phyloP scores from a whole-genome alignment of 1,139 yeast genomes.

The Nadsonia commutata region DNA sequence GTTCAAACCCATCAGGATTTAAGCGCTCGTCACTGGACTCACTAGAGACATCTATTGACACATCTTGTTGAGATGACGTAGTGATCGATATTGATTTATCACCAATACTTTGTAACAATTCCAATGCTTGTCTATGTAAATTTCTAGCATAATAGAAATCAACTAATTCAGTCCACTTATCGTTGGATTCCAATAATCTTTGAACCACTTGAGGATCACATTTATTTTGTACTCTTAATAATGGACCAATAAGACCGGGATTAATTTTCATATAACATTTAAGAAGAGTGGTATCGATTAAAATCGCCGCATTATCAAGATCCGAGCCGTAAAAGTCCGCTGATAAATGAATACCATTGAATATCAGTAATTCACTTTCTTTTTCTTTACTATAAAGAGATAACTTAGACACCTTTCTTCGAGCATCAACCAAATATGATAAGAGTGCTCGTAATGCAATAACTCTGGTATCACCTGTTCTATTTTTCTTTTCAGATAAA shows the following conservation, averaged over 20 bases:
- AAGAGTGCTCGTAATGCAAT: constrained; percentile 40
- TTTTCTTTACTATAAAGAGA: constrained; percentile 12
- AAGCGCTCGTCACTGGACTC: neutral
- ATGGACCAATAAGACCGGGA: constrained; percentile 68
- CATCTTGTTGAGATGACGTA: constrained; percentile 7
- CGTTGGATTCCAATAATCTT: constrained; percentile 34
- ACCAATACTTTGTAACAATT: constrained; percentile 23
- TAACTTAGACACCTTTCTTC: constrained; percentile 31
- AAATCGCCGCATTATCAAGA: constrained; percentile 28
- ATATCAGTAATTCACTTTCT: constrained; percentile 5
- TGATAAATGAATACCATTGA: constrained; percentile 16
- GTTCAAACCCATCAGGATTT: constrained; percentile 26
- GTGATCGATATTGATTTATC: constrained; percentile 1
- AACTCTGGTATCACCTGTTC: too few relatives aligned
- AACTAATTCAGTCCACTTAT: constrained; percentile 51
- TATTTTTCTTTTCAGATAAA: too few relatives aligned
- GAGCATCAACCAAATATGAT: constrained; percentile 37
- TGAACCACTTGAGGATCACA: constrained; percentile 59
- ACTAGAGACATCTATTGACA: neutral
- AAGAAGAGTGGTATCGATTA: constrained; percentile 71
- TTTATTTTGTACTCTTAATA: constrained; percentile 57
- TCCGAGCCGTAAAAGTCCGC: constrained; percentile 18
- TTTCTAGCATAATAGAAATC: constrained; percentile 61
- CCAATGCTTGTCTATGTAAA: constrained; percentile 54
- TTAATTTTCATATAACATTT: constrained; percentile 53